phyloP scores from a whole-genome alignment of 2,329 filamentous ascomycete species.

The Teratosphaeriaceae sp. region DNA sequence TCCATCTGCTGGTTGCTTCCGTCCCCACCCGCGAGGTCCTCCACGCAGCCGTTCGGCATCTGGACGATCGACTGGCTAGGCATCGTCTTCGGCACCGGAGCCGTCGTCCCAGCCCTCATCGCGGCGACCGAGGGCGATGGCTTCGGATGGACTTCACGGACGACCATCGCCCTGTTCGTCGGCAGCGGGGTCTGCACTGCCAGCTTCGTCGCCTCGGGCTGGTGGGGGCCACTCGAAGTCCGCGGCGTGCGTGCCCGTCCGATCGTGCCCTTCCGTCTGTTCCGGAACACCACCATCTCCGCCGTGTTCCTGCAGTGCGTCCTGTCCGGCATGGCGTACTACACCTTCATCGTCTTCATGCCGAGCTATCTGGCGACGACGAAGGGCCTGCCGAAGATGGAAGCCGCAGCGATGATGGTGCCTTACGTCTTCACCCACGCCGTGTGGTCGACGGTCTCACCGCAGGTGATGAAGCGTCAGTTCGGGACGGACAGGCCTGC shows the following conservation, averaged over 20 bases:
- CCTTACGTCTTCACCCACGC: slow-evolving; percentile 18
- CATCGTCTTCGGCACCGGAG: slow-evolving; percentile 11
- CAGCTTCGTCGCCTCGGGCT: slow-evolving; percentile 11
- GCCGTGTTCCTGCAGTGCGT: slow-evolving; percentile 17
- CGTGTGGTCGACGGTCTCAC: slow-evolving; percentile 13
- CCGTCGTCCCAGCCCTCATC: slow-evolving; percentile 10
- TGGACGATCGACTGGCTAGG: slow-evolving; percentile 16
- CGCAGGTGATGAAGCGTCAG: slow-evolving; percentile 8
- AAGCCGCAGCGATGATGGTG: slow-evolving; percentile 10
- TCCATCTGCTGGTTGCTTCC: slow-evolving; percentile 10
- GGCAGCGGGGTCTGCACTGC: slow-evolving; percentile 6
- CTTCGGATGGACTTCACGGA: slow-evolving; percentile 3
- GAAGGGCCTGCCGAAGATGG: slow-evolving; percentile 9
- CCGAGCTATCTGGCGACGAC: slow-evolving; percentile 15
- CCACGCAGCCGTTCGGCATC: neutral
- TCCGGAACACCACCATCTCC: slow-evolving; percentile 16
- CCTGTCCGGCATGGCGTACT: slow-evolving; percentile 18
- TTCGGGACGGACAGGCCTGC: slow-evolving; percentile 4
- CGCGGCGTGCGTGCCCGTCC: slow-evolving; percentile 12
- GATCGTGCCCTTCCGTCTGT: slow-evolving; percentile 18
- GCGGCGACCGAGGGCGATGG: slow-evolving; percentile 12
- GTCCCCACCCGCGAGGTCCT: slow-evolving; percentile 1
- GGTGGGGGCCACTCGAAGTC: neutral
- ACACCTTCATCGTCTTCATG: slow-evolving; percentile 18
- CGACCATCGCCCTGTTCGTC: slow-evolving; percentile 8